These are phyloP conservation scores for Turnera subulata DNA, from an alignment of 345 rosid genomes.

Conservation along the genomic window DNA sequence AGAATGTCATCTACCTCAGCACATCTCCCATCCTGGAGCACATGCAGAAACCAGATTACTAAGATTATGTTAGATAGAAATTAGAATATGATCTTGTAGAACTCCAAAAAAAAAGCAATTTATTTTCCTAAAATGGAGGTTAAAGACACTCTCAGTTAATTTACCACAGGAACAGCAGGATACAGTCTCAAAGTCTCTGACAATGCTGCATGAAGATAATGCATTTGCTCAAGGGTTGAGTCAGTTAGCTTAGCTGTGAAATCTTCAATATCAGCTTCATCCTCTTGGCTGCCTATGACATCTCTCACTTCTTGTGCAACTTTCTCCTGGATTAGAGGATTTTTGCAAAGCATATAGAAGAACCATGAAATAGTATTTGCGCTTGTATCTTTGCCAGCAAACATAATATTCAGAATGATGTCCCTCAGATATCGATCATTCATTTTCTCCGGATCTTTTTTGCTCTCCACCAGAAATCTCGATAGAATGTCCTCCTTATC, in stretches of 20 bases:
- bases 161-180: slow-evolving; percentile 65
- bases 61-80: not conserved
- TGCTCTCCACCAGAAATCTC: slow-evolving; percentile 51
- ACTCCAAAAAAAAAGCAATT: not conserved
- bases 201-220: slow-evolving; percentile 74
- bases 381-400: slow-evolving; percentile 70
- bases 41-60: slow-evolving; percentile 5
- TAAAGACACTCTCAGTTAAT: not conserved
- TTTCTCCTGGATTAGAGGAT: slow-evolving; percentile 67
- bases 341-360: slow-evolving; percentile 67
- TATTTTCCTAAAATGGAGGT: not conserved
- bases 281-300: slow-evolving; percentile 23
- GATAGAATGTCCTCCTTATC: slow-evolving; percentile 64
- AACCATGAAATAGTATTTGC: slow-evolving; percentile 67
- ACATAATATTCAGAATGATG: slow-evolving; percentile 58
- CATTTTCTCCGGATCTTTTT: slow-evolving; percentile 56
- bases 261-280: slow-evolving; percentile 23
- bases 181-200: slow-evolving; percentile 73
- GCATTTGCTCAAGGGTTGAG: slow-evolving; percentile 49
- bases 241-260: slow-evolving; percentile 41
- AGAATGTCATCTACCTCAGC: slow-evolving; percentile 61
- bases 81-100: too few species aligned
- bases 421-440: slow-evolving; percentile 60
- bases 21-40: slow-evolving; percentile 51
- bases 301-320: slow-evolving; percentile 49